phyloP scores from a whole-genome alignment of 2,329 filamentous ascomycete genomes.

The Penicillium sp. region DNA sequence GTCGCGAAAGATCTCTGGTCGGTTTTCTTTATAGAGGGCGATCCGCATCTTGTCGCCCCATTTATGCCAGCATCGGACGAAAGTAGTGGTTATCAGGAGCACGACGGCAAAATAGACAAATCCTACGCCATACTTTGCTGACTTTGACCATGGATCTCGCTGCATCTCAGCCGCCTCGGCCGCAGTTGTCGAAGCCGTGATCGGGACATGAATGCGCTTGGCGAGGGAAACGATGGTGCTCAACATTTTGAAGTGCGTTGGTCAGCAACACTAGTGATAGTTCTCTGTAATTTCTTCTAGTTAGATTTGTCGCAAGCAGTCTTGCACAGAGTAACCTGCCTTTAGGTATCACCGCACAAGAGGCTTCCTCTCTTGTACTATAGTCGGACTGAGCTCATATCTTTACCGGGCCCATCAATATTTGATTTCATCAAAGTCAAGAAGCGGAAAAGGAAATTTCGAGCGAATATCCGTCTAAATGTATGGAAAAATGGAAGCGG shows the following conservation, averaged over 20 bases:
- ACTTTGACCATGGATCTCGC: slow-evolving; percentile 74
- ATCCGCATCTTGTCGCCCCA: slow-evolving; percentile 93
- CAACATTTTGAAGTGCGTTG: slow-evolving; percentile 14
- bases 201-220: slow-evolving; percentile 58
- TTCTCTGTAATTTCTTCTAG: not conserved
- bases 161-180: slow-evolving; percentile 57
- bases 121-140: slow-evolving; percentile 80
- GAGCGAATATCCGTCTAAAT: slow-evolving; percentile 13
- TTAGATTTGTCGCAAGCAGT: not conserved
- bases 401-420: not conserved
- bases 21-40: slow-evolving; percentile 81
- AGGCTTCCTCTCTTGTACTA: slow-evolving; percentile 11
- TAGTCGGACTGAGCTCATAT: slow-evolving; percentile 10
- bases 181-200: slow-evolving; percentile 56
- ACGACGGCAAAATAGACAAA: slow-evolving; percentile 86
- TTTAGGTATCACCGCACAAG: not conserved
- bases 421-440: slow-evolving; percentile 1
- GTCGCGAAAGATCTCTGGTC: slow-evolving; percentile 62
- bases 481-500: slow-evolving; percentile 19
- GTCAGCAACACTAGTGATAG: not conserved
- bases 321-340: not conserved
- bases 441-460: not conserved
- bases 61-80: slow-evolving; percentile 77
- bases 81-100: slow-evolving; percentile 64
- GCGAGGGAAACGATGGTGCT: slow-evolving; percentile 31